Base-by-base conservation (phyloP, 192 early-diverging fungal species). In the Linnemannia elongata region DNA sequence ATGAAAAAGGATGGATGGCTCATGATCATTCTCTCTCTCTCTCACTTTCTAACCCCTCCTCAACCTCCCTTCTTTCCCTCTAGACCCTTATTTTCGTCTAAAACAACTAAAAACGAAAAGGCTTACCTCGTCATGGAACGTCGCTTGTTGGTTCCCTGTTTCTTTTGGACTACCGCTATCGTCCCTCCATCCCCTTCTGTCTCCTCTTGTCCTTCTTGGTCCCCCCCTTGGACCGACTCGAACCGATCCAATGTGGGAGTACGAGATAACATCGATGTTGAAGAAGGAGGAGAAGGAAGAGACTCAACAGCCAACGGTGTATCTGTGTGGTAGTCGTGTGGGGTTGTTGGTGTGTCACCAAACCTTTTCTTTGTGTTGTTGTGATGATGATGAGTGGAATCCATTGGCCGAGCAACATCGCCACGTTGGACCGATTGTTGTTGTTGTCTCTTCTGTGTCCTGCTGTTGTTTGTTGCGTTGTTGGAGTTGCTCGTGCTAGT, bases 1-100 rank as follows among this genome's bases (percentile, higher is more conserved):
- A 39, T 45, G 10, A 12, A 15, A 44, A 63, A 12, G 47, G 47
- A 52, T 52, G 49, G 5, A 60, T 60, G n/a, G 55, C 60, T 66
- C 60, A 66, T 33, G 10, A 33, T 27, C 10, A 66, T 66, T 33
- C 30, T 35, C 60, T 13, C 30, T 35, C 60, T 13, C 12, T 66
- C 27, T 60, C 4, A 60, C 24, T 66, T 33, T 60, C n/a, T 60
- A 27, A 27, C 55, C 12, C 30, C 15, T 52, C 6, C 15, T 52
- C 6, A 52, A 38, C 38, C 33, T 75, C 74, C 49, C 30, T 18
- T 52, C 54, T 52, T 52, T 0, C 18, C 41, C 55, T 38, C 36
- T n/a, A 66, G 17, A 68, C 55, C 75, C 39, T 55, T 57, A 36
- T 63, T 75, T 75, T 44, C 72, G 42, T 45, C 33, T 49, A 52